phyloP scores from a whole-genome alignment of 768 basidiomycete species.

The Amanita pseudoporphyria region DNA sequence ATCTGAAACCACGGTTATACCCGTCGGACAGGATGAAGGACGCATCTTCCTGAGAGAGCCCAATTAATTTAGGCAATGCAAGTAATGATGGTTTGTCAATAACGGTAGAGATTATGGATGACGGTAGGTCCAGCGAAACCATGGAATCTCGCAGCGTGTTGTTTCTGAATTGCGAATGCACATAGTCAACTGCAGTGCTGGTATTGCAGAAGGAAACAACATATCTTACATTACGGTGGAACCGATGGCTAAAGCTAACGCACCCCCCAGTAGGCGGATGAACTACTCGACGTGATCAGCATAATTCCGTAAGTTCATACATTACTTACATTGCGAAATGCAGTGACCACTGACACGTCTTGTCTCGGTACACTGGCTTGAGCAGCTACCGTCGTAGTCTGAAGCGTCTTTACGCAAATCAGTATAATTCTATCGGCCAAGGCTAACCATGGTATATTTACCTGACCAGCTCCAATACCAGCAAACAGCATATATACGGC shows the following conservation, averaged over 20 bases:
- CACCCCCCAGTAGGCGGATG: background rate
- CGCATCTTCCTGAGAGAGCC: constrained; percentile 28
- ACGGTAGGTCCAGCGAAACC: background rate
- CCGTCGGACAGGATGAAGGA: constrained; percentile 34
- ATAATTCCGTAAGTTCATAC: background rate
- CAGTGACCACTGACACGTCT: background rate
- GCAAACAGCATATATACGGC: background rate
- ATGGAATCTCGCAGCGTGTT: background rate
- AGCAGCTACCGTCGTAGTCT: background rate
- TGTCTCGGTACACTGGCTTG: background rate
- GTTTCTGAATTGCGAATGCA: too few relatives aligned
- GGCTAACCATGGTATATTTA: background rate
- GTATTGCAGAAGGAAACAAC: too few relatives aligned
- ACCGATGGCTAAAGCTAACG: background rate
- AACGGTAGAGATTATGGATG: constrained; percentile 28
- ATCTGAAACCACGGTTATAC: constrained; percentile 47
- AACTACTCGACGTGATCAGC: background rate
- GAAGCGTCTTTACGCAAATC: background rate
- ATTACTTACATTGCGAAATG: background rate
- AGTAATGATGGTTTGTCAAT: constrained; percentile 38
- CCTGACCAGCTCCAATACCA: background rate
- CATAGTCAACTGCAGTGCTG: too few relatives aligned
- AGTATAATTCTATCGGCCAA: too few relatives aligned
- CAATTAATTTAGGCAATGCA: constrained; percentile 20
- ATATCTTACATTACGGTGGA: background rate